Evolutionary conservation across 495 filamentous ascomycete species (phyloP).

Genomic region (Acidomyces sp.): DNA sequence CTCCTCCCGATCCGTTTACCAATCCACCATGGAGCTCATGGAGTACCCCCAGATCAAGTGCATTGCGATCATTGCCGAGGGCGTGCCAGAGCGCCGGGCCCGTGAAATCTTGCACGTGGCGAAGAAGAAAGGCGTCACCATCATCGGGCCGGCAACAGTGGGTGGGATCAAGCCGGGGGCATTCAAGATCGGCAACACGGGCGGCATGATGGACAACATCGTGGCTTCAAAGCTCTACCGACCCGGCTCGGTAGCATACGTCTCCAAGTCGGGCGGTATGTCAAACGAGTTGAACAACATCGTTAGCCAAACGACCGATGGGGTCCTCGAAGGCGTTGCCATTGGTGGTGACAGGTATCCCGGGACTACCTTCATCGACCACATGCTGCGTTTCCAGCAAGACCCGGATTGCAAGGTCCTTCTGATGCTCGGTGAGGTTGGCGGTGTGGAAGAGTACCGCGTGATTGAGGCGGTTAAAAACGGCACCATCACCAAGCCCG

Average conservation of each 20-base stretch:
- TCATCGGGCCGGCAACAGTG: constrained; percentile 95
- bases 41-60: constrained; percentile 90
- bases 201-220: constrained; percentile 99
- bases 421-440: constrained; percentile 89
- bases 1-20: constrained; percentile 95
- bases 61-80: constrained; percentile 98
- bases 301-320: constrained; percentile 84
- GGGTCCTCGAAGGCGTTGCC: constrained; percentile 96
- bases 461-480: constrained; percentile 96
- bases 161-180: constrained; percentile 98
- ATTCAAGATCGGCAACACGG: constrained; percentile 99
- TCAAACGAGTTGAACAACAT: constrained; percentile 99
- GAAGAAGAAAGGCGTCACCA: constrained; percentile 95
- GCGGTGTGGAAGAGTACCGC: constrained; percentile 98
- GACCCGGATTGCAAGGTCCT: constrained; percentile 97
- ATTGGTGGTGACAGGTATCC: constrained; percentile 99
- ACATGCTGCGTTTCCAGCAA: constrained; percentile 84
- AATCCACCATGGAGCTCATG: constrained; percentile 97
- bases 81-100: constrained; percentile 95
- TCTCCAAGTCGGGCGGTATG: constrained; percentile 99
- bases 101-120: constrained; percentile 94
- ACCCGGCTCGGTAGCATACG: constrained; percentile 94
- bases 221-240: constrained; percentile 99
- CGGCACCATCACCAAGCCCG: constrained; percentile 89
- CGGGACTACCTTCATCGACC: constrained; percentile 98